Conservation (phyloP, 148 eudicot genomes). For the Fagopyrum esculentum region DNA sequence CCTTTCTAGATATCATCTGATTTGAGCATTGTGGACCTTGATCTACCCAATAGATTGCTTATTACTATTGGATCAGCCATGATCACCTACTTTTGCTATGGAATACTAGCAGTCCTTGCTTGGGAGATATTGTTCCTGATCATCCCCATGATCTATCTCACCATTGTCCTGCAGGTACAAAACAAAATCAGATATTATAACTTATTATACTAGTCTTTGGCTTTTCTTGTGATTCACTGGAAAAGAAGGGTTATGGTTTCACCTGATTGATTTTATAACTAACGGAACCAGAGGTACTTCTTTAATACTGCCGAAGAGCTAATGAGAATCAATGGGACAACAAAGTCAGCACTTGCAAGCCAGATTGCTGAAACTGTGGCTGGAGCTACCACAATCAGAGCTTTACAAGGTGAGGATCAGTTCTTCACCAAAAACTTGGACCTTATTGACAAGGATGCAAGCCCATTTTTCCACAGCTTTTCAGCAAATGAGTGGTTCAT, state of each 20-base stretch:
- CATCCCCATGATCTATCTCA: conserved; percentile 27
- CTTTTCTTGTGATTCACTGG: too few relatives aligned
- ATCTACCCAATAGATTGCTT: conserved; percentile 17
- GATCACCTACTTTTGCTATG: conserved; percentile 26
- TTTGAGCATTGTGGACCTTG: conserved; percentile 35
- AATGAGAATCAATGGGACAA: conserved; percentile 37
- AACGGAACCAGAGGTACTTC: conserved; percentile 21
- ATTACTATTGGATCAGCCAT: conserved; percentile 21
- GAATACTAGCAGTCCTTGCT: conserved; percentile 26
- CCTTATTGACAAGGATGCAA: conserved; percentile 9
- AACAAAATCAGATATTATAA: neutral
- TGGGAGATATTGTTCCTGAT: conserved; percentile 33
- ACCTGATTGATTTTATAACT: neutral
- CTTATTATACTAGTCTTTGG: neutral
- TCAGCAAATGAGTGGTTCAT: conserved; percentile 9
- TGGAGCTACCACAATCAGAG: conserved; percentile 35
- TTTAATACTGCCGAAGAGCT: conserved; percentile 30
- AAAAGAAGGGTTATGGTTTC: too few relatives aligned
- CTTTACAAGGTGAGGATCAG: conserved; percentile 30
- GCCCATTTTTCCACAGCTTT: conserved; percentile 12
- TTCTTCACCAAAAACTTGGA: conserved; percentile 19
- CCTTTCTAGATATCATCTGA: conserved; percentile 33
- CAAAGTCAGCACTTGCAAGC: conserved; percentile 30
- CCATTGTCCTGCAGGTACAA: conserved; percentile 27
- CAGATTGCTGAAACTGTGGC: conserved; percentile 34